phyloP scores from a whole-genome alignment of 345 rosid species.

The Sapria himalayana region DNA sequence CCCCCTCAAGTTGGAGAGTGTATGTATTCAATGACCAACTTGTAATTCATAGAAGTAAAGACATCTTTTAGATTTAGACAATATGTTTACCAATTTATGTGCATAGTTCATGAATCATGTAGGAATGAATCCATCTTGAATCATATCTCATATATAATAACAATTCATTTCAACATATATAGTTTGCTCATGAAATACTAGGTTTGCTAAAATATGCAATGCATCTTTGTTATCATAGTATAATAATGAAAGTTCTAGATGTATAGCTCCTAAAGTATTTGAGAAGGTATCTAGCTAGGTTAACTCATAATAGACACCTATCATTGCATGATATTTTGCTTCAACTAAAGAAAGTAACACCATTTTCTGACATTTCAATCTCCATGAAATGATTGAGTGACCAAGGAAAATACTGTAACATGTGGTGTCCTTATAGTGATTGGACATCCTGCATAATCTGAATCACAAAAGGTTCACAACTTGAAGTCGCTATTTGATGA shows the following conservation, averaged over 20 bases:
- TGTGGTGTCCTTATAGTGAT: too few relatives aligned
- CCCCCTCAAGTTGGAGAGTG: too few relatives aligned
- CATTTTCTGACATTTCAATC: too few relatives aligned
- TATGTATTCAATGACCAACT: too few relatives aligned
- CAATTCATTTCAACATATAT: slow-evolving; percentile 4
- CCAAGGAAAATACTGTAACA: too few relatives aligned
- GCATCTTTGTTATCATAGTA: slow-evolving; percentile 1
- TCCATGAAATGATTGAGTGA: too few relatives aligned
- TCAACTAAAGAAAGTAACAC: too few relatives aligned
- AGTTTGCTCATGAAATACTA: slow-evolving; percentile 1
- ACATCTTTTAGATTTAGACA: background rate
- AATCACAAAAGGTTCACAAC: background rate
- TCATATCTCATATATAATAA: background rate
- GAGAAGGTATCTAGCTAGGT: background rate
- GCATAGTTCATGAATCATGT: background rate
- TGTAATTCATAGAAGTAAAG: background rate
- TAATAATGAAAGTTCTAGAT: background rate
- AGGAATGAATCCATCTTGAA: too few relatives aligned
- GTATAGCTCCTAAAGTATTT: background rate
- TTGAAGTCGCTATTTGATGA: background rate
- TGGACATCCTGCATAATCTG: too few relatives aligned
- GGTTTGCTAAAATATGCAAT: background rate
- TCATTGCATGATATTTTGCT: background rate
- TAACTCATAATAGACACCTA: slow-evolving; percentile 1
- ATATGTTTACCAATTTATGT: background rate